Evolutionary conservation across 768 basidiomycete species (phyloP), one percentile per base, ranked within the genome.

Genomic region (Trametes punicea): DNA sequence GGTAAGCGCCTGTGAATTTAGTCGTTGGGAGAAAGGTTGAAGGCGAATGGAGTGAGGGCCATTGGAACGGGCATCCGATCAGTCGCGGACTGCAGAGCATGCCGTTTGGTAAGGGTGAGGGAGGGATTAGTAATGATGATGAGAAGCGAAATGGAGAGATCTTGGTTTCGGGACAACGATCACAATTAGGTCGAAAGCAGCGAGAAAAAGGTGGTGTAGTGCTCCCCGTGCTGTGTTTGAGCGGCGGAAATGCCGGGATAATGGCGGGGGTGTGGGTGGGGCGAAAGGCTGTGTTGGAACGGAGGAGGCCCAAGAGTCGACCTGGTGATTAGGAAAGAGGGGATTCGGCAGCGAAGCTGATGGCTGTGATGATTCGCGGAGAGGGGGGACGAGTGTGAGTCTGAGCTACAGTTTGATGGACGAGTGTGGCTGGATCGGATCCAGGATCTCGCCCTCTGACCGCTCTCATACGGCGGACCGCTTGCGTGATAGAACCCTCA

Each of bases 181-280:
- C 53, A 60, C 57, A 60, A 60, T 60, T 55, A 55, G 38, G 54
- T 50, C 54, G 42, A 60, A 55, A 55, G 39, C 34, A 49, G 58
- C 50, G 36, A 36, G 44, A 53, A 26, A 46, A 51, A 38, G 36
- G 29, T 13, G 42, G 51, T 31, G 38, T n/a, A 23, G 33, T 10
- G 29, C 8, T 26, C 26, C 23, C 36, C 20, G 33, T 15, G 44
- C 33, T 44, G 33, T 36, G 52, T 45, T 46, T 53, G 40, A 15
- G 46, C 41, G 33, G 55, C 23, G 45, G 23, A 46, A 51, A 46
- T 46, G 34, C n/a, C 26, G 11, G 26, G 20, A 44, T 26, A 53
- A 21, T 29, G n/a, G 47, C 57, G 57, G 57, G 41, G 42, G 34
- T 10, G 36, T 18, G 27, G 52, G 47, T 39, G 57, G 31, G 56